These are phyloP conservation scores for Stemphylium beticola DNA, from an alignment of 2,329 filamentous ascomycete species.

Conservation along the genomic window DNA sequence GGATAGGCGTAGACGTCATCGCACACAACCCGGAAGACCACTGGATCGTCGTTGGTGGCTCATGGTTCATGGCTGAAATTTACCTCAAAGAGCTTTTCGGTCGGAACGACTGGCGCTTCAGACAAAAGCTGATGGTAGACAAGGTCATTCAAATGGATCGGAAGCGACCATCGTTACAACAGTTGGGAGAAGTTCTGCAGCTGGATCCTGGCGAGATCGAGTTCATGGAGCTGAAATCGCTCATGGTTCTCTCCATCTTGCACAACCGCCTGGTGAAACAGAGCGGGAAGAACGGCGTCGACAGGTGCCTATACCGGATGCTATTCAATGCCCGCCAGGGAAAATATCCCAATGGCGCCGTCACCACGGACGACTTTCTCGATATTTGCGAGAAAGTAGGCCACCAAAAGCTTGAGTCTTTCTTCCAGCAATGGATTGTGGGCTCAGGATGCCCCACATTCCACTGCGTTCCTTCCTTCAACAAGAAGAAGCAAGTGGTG, in stretches of 20 bases:
- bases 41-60: conserved; percentile 89
- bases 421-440: conserved; percentile 93
- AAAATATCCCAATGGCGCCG: conserved; percentile 70
- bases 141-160: conserved; percentile 81
- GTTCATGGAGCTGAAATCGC: conserved; percentile 89
- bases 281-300: conserved; percentile 81
- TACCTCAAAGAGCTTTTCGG: conserved; percentile 91
- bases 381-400: conserved; percentile 86
- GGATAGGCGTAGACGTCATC: conserved; percentile 92
- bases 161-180: conserved; percentile 79
- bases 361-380: conserved; percentile 79
- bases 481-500: conserved; percentile 95
- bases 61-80: conserved; percentile 92
- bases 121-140: conserved; percentile 85
- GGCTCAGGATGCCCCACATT: conserved; percentile 89
- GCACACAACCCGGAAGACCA: conserved; percentile 79
- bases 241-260: conserved; percentile 89
- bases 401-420: conserved; percentile 83
- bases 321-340: conserved; percentile 86
- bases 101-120: conserved; percentile 92
- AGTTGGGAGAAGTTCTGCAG: conserved; percentile 77
- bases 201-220: conserved; percentile 86
- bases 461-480: conserved; percentile 85
- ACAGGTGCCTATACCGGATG: conserved; percentile 83
- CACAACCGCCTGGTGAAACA: conserved; percentile 90